phyloP scores from a whole-genome alignment of 495 filamentous ascomycete species.

The Aspergillus affinis region DNA sequence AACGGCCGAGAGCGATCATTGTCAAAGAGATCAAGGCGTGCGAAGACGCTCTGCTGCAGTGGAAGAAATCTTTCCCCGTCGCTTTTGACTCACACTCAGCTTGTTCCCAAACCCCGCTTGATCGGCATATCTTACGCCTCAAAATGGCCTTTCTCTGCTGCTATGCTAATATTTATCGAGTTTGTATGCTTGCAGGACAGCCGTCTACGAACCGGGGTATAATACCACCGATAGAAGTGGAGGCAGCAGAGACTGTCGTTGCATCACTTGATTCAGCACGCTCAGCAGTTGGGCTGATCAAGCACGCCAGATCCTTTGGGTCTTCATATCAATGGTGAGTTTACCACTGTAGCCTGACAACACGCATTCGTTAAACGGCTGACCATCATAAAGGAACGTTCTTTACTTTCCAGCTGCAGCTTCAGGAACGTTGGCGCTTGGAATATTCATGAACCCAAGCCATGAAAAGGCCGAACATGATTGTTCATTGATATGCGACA shows the following conservation, averaged over 20 bases:
- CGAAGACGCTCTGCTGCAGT: constrained; percentile 14
- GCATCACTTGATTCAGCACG: constrained; percentile 18
- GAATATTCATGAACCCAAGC: constrained; percentile 9
- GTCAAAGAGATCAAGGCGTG: constrained; percentile 12
- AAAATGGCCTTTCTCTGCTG: constrained; percentile 21
- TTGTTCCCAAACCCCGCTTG: not conserved
- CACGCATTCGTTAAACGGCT: not conserved
- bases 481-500: constrained; percentile 8
- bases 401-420: constrained; percentile 23
- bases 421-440: constrained; percentile 13
- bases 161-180: constrained; percentile 18
- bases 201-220: not conserved
- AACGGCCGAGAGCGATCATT: constrained; percentile 5
- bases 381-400: constrained; percentile 14
- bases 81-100: not conserved
- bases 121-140: constrained; percentile 19
- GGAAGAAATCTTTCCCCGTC: constrained; percentile 12
- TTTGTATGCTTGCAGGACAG: constrained; percentile 5
- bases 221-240: not conserved
- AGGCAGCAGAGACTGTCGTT: not conserved
- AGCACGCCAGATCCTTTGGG: not conserved
- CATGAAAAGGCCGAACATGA: constrained; percentile 10
- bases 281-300: constrained; percentile 7
- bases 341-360: not conserved
- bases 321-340: constrained; percentile 15